Percentiles rank a stretch among this genome's conserved stretches.
These are phyloP conservation scores for Lizonia empirigonia DNA, from an alignment of 2,329 filamentous ascomycete species.

Conservation along the genomic window DNA sequence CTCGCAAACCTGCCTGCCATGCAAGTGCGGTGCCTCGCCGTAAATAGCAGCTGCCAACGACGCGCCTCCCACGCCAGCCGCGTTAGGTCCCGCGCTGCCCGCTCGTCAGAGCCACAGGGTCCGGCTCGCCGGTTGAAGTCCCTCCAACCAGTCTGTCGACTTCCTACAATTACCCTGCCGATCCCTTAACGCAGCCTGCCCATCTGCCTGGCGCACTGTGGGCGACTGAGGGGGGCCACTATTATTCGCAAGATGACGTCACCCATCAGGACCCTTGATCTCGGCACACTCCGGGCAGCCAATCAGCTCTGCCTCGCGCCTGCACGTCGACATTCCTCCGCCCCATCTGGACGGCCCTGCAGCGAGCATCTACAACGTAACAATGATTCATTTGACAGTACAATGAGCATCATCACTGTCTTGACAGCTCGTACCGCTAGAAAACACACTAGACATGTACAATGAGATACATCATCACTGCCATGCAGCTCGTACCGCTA, in stretches of 20 bases:
- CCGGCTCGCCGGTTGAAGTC: neutral
- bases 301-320: too few relatives aligned
- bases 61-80: neutral
- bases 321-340: slow-evolving; percentile 2
- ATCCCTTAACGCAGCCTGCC: too few relatives aligned
- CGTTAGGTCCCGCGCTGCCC: neutral
- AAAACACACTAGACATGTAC: too few relatives aligned
- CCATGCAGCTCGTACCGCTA: too few relatives aligned
- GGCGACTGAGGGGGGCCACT: neutral
- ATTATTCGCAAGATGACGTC: neutral
- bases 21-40: slow-evolving; percentile 4
- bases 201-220: too few relatives aligned
- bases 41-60: slow-evolving; percentile 3
- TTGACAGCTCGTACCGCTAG: too few relatives aligned
- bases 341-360: neutral
- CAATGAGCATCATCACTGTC: too few relatives aligned
- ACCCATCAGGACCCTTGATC: neutral
- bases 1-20: slow-evolving; percentile 2
- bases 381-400: too few relatives aligned
- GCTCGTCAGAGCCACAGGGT: neutral
- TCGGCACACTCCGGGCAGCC: neutral
- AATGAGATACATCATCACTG: too few relatives aligned
- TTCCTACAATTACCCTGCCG: neutral
- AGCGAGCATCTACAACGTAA: too few relatives aligned
- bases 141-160: neutral